Percentiles rank a stretch among this genome's conserved stretches.
Evolutionary conservation across 1,284 basidiomycete species (phyloP).

Genomic region (Hemileia vastatrix): DNA sequence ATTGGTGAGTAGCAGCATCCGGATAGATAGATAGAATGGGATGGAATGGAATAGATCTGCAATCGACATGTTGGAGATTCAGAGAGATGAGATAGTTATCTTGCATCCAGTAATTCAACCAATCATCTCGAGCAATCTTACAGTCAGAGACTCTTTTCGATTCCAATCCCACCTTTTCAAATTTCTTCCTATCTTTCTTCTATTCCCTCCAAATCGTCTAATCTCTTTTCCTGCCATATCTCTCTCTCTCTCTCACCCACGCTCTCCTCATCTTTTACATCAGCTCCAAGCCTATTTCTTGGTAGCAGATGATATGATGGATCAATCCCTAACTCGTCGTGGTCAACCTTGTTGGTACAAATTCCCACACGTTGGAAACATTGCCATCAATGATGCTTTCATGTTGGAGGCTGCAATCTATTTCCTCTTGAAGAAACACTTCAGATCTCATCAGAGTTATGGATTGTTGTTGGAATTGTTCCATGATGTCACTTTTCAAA

Average conservation of each 20-base stretch:
- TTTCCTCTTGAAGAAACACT: constrained; percentile 75
- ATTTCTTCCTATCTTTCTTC: not conserved
- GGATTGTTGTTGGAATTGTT: constrained; percentile 82
- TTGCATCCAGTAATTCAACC: too few species aligned
- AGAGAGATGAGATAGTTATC: too few species aligned
- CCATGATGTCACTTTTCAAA: constrained; percentile 79
- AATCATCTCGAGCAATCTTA: too few species aligned
- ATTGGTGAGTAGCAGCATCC: constrained; percentile 56
- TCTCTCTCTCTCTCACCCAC: not conserved
- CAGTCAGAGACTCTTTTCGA: too few species aligned
- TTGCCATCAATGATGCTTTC: constrained; percentile 94
- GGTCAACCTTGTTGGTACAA: constrained; percentile 95
- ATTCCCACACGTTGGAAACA: constrained; percentile 59
- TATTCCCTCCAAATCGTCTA: not conserved
- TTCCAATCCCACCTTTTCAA: too few species aligned
- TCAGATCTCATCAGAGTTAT: constrained; percentile 72
- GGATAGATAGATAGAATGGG: too few species aligned
- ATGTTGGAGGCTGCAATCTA: constrained; percentile 96
- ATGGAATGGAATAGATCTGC: not conserved
- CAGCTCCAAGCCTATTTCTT: constrained; percentile 97
- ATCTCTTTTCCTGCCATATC: not conserved
- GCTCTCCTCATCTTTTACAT: not conserved
- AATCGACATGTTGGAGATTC: not conserved
- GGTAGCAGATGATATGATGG: constrained; percentile 98
- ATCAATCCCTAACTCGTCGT: constrained; percentile 82